Conservation (phyloP, 2,329 filamentous ascomycete species). For the Neocatenulostroma microsporum region DNA sequence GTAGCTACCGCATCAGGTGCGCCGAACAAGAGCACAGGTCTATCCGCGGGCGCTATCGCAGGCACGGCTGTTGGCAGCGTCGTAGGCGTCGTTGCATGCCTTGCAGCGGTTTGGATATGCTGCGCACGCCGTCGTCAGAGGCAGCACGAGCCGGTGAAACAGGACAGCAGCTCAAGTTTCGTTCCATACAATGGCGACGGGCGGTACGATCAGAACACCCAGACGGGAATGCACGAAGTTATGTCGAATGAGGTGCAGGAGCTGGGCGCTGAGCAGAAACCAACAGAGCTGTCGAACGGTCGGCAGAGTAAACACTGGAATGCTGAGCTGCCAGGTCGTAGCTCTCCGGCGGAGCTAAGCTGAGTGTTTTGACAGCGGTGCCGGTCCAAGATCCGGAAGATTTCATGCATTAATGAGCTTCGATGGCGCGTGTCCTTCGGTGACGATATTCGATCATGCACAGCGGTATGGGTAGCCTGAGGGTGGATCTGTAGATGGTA, state of each 20-base stretch:
- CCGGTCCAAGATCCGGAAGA: too few species aligned
- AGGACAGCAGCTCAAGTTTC: not conserved
- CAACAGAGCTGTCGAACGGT: too few species aligned
- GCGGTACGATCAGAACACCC: not conserved
- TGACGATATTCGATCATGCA: too few species aligned
- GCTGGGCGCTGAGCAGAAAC: not conserved
- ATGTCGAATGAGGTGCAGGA: conserved; percentile 1
- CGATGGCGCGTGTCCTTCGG: too few species aligned
- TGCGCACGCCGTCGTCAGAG: not conserved
- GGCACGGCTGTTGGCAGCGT: conserved; percentile 12
- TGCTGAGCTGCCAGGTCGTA: too few species aligned
- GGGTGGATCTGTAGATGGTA: too few species aligned
- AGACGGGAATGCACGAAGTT: not conserved
- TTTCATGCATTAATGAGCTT: too few species aligned
- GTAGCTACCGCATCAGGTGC: not conserved
- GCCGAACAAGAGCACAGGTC: not conserved
- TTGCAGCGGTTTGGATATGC: not conserved
- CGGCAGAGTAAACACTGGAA: too few species aligned
- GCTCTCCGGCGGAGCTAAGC: too few species aligned
- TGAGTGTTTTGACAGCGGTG: too few species aligned
- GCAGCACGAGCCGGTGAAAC: not conserved
- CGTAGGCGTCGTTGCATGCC: not conserved
- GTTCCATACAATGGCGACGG: not conserved
- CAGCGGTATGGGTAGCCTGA: too few species aligned
- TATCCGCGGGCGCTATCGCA: conserved; percentile 3